Evolutionary conservation across 139 green algal species (phyloP).

Genomic region (Edaphochlamys debaryana): DNA sequence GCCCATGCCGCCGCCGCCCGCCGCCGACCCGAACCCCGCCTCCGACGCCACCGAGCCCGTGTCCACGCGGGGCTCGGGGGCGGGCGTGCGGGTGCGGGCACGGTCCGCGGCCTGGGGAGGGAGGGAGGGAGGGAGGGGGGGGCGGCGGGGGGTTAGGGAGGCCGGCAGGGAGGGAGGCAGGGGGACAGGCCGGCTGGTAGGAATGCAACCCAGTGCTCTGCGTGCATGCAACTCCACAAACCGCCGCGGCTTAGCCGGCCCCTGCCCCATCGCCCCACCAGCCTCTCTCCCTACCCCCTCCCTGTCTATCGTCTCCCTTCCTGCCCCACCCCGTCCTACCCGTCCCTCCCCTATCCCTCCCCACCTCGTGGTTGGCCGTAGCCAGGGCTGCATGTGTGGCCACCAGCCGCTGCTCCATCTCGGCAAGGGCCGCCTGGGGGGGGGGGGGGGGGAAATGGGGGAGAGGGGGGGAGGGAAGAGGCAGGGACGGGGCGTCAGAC

Average conservation of each 20-base stretch:
- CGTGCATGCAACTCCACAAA: no score
- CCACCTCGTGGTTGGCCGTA: slow-evolving; percentile 28
- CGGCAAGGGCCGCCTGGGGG: slow-evolving; percentile 4
- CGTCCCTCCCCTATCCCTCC: no score
- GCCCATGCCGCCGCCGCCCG: not conserved
- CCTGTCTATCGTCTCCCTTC: no score
- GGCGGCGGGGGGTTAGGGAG: no score
- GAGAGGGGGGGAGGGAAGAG: no score
- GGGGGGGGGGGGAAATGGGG: not conserved
- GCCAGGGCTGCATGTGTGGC: slow-evolving; percentile 28
- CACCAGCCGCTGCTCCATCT: slow-evolving; percentile 43
- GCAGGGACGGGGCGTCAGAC: not conserved
- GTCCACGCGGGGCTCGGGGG: slow-evolving; percentile 26
- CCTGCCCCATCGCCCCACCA: no score
- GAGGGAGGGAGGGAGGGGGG: not conserved
- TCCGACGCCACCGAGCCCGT: slow-evolving; percentile 23
- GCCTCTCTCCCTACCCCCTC: no score
- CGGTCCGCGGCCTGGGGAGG: slow-evolving; percentile 12
- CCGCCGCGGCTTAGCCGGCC: no score
- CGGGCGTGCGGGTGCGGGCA: not conserved
- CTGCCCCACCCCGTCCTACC: no score
- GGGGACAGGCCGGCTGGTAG: no score
- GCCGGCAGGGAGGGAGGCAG: no score
- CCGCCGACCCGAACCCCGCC: not conserved
- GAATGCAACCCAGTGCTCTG: no score